Evolutionary conservation across 192 early-diverging fungal species (phyloP).

Genomic region (Backusella mclennaniae): DNA sequence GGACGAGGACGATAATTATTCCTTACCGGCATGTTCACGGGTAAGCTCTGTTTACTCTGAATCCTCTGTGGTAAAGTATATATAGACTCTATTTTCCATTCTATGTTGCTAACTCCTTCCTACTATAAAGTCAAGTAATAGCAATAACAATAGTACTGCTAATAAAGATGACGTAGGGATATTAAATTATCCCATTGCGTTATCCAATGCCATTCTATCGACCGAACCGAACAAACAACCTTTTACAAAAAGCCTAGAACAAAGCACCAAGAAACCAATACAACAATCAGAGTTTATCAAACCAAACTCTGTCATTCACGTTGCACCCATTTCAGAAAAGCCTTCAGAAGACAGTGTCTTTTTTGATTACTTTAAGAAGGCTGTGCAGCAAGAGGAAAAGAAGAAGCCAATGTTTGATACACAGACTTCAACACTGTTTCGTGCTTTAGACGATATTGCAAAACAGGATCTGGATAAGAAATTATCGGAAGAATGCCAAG

Average conservation of each 20-base stretch:
- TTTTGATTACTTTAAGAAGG: neutral
- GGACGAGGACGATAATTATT: neutral
- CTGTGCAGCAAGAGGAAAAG: neutral
- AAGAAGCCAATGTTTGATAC: neutral
- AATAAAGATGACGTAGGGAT: neutral
- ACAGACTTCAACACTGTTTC: neutral
- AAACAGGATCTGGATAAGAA: neutral
- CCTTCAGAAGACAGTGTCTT: neutral
- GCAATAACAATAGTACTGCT: neutral
- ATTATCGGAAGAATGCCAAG: neutral
- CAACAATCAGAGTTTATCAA: neutral
- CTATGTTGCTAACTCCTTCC: neutral
- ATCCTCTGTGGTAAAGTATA: neutral
- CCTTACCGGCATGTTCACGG: neutral
- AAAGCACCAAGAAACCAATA: neutral
- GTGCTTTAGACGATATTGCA: conserved; percentile 2
- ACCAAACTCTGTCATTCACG: neutral
- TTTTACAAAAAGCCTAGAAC: conserved; percentile 3
- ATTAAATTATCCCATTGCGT: neutral
- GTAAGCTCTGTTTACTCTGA: neutral
- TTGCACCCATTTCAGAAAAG: neutral
- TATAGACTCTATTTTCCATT: neutral
- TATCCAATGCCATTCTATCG: neutral
- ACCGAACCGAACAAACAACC: conserved; percentile 3
- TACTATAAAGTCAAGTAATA: neutral